phyloP scores from a whole-genome alignment of 2,329 filamentous ascomycete species.

The Sporothrix luriei region DNA sequence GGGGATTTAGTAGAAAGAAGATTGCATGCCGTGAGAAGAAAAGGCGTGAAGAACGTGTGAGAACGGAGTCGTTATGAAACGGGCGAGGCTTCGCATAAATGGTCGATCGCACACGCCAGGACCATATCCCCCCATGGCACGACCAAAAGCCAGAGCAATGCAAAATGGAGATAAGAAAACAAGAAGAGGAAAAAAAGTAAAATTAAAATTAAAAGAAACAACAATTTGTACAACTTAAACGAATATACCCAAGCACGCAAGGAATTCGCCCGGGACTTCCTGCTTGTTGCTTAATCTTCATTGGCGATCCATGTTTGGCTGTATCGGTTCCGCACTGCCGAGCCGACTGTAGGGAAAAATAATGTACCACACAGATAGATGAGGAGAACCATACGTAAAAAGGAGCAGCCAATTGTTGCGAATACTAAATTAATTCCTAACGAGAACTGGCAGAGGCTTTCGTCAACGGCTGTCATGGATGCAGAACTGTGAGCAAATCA shows the following conservation, averaged over 20 bases:
- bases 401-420: neutral
- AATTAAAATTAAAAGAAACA: neutral
- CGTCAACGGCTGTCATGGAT: no score
- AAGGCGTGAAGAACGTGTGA: neutral
- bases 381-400: neutral
- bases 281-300: neutral
- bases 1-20: neutral
- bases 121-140: neutral
- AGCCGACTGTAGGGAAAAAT: slow-evolving; percentile 11
- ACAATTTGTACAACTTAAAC: neutral
- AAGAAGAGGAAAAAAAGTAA: neutral
- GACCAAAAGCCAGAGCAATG: neutral
- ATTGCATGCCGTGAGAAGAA: neutral
- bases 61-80: slow-evolving; percentile 17
- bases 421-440: neutral
- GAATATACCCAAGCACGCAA: neutral
- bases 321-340: slow-evolving; percentile 8
- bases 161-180: neutral
- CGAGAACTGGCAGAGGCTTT: no score
- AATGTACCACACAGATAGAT: neutral
- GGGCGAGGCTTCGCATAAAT: slow-evolving; percentile 12
- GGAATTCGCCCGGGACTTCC: neutral
- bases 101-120: slow-evolving; percentile 29
- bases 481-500: no score
- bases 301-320: neutral